phyloP scores from a whole-genome alignment of 495 filamentous ascomycete species.

The Penicillium steckii region DNA sequence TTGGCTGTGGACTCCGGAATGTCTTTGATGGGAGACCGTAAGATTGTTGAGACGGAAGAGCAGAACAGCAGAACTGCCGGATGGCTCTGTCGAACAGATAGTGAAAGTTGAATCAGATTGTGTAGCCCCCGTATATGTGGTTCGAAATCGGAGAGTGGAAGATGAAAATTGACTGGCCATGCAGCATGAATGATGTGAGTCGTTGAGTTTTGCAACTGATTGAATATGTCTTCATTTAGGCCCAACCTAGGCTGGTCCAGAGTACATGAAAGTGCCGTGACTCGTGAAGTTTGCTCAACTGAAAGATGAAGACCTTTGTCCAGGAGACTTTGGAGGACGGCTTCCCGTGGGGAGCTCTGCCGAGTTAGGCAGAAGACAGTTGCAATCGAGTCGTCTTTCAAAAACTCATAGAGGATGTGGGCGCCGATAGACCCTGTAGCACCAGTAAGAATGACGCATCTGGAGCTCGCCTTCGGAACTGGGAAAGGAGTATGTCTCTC shows the following conservation, averaged over 20 bases:
- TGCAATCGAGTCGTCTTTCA: slow-evolving; percentile 40
- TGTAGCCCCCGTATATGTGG: slow-evolving; percentile 50
- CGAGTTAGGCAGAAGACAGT: slow-evolving; percentile 56
- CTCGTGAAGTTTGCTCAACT: slow-evolving; percentile 29
- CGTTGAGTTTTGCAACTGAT: slow-evolving; percentile 37
- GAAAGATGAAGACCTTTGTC: slow-evolving; percentile 30
- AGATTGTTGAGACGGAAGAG: slow-evolving; percentile 51
- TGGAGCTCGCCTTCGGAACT: slow-evolving; percentile 4
- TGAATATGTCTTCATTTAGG: slow-evolving; percentile 29
- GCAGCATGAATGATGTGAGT: slow-evolving; percentile 56
- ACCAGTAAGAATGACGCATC: slow-evolving; percentile 55
- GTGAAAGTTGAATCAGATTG: slow-evolving; percentile 54
- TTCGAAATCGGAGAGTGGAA: slow-evolving; percentile 36
- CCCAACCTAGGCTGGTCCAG: slow-evolving; percentile 44
- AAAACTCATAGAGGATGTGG: slow-evolving; percentile 49
- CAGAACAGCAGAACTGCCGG: slow-evolving; percentile 53
- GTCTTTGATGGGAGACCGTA: slow-evolving; percentile 24
- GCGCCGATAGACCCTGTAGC: slow-evolving; percentile 59
- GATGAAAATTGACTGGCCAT: slow-evolving; percentile 60
- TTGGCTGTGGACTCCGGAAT: slow-evolving; percentile 44
- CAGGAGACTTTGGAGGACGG: slow-evolving; percentile 32
- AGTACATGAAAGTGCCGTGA: slow-evolving; percentile 37
- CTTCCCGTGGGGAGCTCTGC: slow-evolving; percentile 22
- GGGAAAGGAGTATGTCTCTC: slow-evolving; percentile 29
- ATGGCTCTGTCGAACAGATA: slow-evolving; percentile 36